Evolutionary conservation across 257 asterid species (phyloP).

Genomic region (Capsicum baccatum): DNA sequence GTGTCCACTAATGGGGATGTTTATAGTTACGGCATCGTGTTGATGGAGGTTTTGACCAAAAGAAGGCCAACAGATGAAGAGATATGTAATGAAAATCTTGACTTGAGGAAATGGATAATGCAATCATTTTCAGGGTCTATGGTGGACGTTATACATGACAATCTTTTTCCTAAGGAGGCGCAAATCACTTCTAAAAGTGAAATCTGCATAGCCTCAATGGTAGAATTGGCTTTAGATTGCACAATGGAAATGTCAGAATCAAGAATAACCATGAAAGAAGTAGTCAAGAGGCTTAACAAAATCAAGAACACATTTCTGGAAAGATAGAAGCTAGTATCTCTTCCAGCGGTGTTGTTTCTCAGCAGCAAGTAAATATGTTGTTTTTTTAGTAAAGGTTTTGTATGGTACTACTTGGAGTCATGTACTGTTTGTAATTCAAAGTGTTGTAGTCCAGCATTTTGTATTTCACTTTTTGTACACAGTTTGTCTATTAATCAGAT

Average conservation of each 20-base stretch:
- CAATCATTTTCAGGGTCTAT: background rate
- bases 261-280: background rate
- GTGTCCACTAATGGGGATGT: slow-evolving; percentile 41
- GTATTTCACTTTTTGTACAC: too few relatives aligned
- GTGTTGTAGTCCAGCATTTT: too few relatives aligned
- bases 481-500: too few relatives aligned
- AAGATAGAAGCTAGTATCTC: background rate
- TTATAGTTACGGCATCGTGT: slow-evolving; percentile 44
- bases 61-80: background rate
- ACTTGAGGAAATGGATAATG: background rate
- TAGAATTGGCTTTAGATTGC: slow-evolving; percentile 6
- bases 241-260: background rate
- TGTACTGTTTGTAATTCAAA: too few relatives aligned
- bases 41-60: slow-evolving; percentile 41
- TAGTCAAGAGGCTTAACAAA: background rate
- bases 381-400: background rate
- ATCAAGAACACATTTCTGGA: background rate
- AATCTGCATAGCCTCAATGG: background rate
- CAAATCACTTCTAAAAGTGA: background rate
- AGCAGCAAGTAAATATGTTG: background rate
- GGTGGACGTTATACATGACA: background rate
- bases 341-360: background rate
- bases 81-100: background rate
- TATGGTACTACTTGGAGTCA: too few relatives aligned
- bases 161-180: background rate